Evolutionary conservation across 1,139 yeast genomes (phyloP), one percentile per base, ranked within the genome.

Genomic region (Scheffersomyces cryptocercus): DNA sequence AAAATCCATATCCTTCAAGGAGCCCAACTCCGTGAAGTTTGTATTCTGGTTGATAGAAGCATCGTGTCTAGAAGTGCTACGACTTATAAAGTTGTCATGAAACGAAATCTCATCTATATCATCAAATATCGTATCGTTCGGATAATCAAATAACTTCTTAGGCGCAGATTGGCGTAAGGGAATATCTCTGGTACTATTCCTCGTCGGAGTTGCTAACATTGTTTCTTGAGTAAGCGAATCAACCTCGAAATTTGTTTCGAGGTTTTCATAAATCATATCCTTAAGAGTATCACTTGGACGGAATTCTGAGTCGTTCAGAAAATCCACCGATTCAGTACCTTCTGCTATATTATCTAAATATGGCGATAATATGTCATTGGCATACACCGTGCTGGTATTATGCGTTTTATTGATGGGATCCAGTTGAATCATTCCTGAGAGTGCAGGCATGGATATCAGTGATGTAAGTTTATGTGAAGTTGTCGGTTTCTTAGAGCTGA

Each of bases 1-100:
- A 13, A 62, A 49, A 39, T 58, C 54, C 5, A 65, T 59, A 38
- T 61, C 59, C 7, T 51, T 52, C 6, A 62, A 45, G 9, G 64
- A 55, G 8, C 50, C 55, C 8, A 45, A 42, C 6, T 49, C 53
- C 11, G 52, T 47, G 4, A 45, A 36, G 32, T 49, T 51, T 29
- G 37, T 39, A 10, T 39, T 40, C 10, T 48, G 52, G 26, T 20
- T 20, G 7, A 20, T 20, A 8, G 26, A 20, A 26, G 34, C 37
- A 3, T 37, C 44, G 5, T 38, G 13, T 35, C 48, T 41, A 9
- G 62, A 46, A 5, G 65, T 61, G 37, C 63, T 58, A 24, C 51
- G 55, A 37, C 63, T 57, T 28, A 58, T 42, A 9, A 49, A 28
- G 28, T 49, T 54, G 14, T 50, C 59, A 16, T 56, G 58, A 35